Evolutionary conservation across 2,329 filamentous ascomycete species (phyloP), one percentile per base, ranked within the genome.

Genomic region (Elsinoe perseae): DNA sequence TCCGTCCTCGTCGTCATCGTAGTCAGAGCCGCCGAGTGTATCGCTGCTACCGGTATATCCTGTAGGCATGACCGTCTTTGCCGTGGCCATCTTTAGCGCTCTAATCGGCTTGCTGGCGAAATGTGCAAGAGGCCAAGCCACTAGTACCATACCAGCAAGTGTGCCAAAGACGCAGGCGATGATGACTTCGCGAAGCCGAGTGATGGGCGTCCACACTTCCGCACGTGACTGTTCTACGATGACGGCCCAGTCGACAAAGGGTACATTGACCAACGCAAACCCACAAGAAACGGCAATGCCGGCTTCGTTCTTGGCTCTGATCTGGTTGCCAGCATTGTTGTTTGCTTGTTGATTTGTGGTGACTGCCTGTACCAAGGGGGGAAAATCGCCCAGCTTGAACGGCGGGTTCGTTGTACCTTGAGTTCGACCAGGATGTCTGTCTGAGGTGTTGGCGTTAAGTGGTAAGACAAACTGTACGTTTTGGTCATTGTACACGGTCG

Each of bases 161-260:
- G 89, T 92, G 1, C 86, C 88, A 67, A 95, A 95, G 0, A 95
- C 86, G 59, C 89, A 95, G 4, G 83, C 88, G 1, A 95, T 71
- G 1, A 96, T 79, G 52, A 95, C 88, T 48, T 85, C 84, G 18
- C 87, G 82, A n/a, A 95, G 75, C 18, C 82, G 83, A 25, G 76
- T 72, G 57, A 95, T 90, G 0, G 90, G 87, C 6, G 77, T 75
- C 72, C 86, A 90, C 0, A 90, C 88, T 70, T 95, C 90, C 20
- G 69, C 68, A 60, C 82, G 82, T 2, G 82, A 76, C 68, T 93
- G 85, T 67, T 95, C 91, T 0, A 95, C 80, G 2, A 95, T 64
- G 2, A 96, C 73, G 4, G 87, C 83, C 91, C 91, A 96, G 64
- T 92, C 82, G 6, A 87, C 87, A 54, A 95, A 72, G 0, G 72